phyloP scores from a whole-genome alignment of 441 rosid genomes.

The Pelargonium fulgidum region DNA sequence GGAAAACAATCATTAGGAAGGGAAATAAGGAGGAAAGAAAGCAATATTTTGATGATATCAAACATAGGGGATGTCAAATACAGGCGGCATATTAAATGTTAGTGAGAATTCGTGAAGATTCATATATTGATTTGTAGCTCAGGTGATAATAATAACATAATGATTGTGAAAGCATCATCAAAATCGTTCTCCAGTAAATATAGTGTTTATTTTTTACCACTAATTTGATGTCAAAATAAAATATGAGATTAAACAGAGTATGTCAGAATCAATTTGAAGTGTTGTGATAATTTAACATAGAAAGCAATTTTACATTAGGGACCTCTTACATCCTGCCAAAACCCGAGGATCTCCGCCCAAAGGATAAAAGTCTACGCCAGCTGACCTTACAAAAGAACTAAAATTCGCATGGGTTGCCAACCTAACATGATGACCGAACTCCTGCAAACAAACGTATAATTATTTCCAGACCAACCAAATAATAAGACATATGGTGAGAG shows the following conservation, averaged over 20 bases:
- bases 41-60: neutral
- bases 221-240: neutral
- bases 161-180: slow-evolving; percentile 2
- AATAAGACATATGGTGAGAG: slow-evolving; percentile 5
- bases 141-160: neutral
- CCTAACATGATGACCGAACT: slow-evolving; percentile 92
- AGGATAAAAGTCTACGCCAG: slow-evolving; percentile 86
- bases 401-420: slow-evolving; percentile 94
- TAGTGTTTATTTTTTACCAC: too few species aligned
- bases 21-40: neutral
- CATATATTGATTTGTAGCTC: neutral
- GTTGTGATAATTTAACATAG: slow-evolving; percentile 18
- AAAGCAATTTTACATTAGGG: slow-evolving; percentile 23
- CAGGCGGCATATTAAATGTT: too few species aligned
- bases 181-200: neutral
- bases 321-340: slow-evolving; percentile 88
- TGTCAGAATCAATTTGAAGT: slow-evolving; percentile 8
- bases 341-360: slow-evolving; percentile 95
- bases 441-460: slow-evolving; percentile 43
- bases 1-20: slow-evolving; percentile 13
- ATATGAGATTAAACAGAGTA: slow-evolving; percentile 4
- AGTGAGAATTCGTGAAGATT: too few species aligned
- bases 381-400: slow-evolving; percentile 63
- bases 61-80: neutral
- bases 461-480: slow-evolving; percentile 10